Evolutionary conservation across 441 rosid genomes (phyloP).

Genomic region (Mallotus japonicus): DNA sequence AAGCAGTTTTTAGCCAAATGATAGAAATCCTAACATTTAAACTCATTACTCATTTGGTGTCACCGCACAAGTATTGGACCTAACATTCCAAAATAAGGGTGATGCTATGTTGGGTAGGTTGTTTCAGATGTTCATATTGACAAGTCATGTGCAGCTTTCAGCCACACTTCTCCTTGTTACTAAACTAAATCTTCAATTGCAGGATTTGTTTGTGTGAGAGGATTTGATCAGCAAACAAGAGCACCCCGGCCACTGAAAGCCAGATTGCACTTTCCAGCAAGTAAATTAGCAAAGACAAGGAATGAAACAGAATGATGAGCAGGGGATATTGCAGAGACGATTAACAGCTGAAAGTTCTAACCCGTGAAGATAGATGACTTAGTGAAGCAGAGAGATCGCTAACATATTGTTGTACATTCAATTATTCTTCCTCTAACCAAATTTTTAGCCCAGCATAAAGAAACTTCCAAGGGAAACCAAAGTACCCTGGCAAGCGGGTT

Average conservation of each 20-base stretch:
- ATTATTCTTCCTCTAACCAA: conserved; percentile 37
- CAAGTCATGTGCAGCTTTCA: not conserved
- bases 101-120: not conserved
- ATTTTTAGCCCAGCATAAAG: conserved; percentile 25
- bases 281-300: conserved; percentile 50
- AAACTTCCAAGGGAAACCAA: conserved; percentile 21
- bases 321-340: conserved; percentile 23
- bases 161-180: conserved; percentile 14
- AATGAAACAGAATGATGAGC: conserved; percentile 25
- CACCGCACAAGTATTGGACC: not conserved
- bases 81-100: not conserved
- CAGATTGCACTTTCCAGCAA: conserved; percentile 80
- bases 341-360: conserved; percentile 28
- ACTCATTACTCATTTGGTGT: not conserved
- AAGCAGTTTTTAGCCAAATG: not conserved
- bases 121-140: not conserved
- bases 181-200: conserved; percentile 27
- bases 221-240: conserved; percentile 66
- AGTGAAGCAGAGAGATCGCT: conserved; percentile 31
- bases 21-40: not conserved
- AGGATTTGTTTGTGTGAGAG: conserved; percentile 97
- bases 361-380: conserved; percentile 29
- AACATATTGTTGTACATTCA: conserved; percentile 47
- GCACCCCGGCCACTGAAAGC: conserved; percentile 85
- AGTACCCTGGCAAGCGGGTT: conserved; percentile 24